Evolutionary conservation across 1,139 yeast species (phyloP).

Genomic region (Saccharomyces hybrid): DNA sequence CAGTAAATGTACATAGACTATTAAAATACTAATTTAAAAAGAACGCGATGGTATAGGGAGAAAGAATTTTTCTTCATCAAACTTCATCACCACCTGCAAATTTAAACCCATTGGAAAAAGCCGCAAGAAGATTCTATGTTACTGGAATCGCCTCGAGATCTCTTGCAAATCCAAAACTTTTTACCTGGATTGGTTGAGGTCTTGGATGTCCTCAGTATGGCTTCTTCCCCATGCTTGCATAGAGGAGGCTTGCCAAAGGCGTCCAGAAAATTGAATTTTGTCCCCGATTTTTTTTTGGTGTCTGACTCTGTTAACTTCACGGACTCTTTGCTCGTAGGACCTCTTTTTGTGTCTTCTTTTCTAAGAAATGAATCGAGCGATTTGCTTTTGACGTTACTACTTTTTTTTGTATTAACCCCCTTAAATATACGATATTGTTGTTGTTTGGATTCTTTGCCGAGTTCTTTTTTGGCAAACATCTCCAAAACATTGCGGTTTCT

Average conservation of each 20-base stretch:
- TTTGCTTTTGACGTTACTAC: not conserved
- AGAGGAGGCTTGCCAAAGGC: slow-evolving; percentile 38
- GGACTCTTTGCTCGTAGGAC: not conserved
- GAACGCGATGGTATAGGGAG: not conserved
- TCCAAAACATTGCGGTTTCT: slow-evolving; percentile 46
- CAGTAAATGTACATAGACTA: slow-evolving; percentile 2
- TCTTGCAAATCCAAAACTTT: slow-evolving; percentile 54
- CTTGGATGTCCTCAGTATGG: slow-evolving; percentile 44
- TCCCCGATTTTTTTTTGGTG: not conserved
- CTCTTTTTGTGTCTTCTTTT: not conserved
- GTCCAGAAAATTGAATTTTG: slow-evolving; percentile 7
- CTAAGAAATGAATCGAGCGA: not conserved
- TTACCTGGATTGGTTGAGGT: slow-evolving; percentile 43
- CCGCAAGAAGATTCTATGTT: slow-evolving; percentile 33
- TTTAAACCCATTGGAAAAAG: slow-evolving; percentile 35
- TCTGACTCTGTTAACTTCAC: not conserved
- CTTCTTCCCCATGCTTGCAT: slow-evolving; percentile 45
- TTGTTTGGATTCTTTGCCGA: not conserved
- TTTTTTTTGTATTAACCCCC: not conserved
- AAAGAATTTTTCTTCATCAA: not conserved
- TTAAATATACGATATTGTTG: not conserved
- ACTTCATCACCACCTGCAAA: not conserved
- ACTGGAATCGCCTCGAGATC: slow-evolving; percentile 30
- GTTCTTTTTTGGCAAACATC: slow-evolving; percentile 36
- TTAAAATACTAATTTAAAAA: not conserved